Evolutionary conservation across 495 filamentous ascomycete species (phyloP).

Genomic region (Lepraria neglecta): DNA sequence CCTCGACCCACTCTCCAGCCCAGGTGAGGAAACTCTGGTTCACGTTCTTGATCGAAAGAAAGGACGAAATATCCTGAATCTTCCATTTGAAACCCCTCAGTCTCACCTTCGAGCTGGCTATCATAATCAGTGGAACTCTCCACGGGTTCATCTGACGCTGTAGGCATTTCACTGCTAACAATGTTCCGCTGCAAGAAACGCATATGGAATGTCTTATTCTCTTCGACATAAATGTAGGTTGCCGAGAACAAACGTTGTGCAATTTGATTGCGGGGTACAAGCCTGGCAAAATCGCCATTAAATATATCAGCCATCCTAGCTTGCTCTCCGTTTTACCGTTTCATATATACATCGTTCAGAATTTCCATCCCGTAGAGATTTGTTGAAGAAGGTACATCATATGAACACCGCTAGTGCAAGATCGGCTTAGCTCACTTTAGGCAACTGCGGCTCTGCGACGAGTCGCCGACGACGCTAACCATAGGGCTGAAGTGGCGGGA

Average conservation of each 20-base stretch:
- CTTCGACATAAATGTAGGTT: conserved; percentile 13
- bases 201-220: conserved; percentile 17
- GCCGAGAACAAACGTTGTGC: conserved; percentile 13
- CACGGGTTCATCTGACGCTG: conserved; percentile 6
- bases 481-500: conserved; percentile 5
- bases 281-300: conserved; percentile 17
- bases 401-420: conserved; percentile 1
- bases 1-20: conserved; percentile 19
- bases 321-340: background rate
- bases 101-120: conserved; percentile 1
- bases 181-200: conserved; percentile 6
- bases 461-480: background rate
- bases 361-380: conserved; percentile 1
- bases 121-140: conserved; percentile 14
- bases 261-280: conserved; percentile 16
- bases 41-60: conserved; percentile 14
- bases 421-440: conserved; percentile 5
- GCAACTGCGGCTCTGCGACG: background rate
- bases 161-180: conserved; percentile 1
- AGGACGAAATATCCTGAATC: conserved; percentile 12
- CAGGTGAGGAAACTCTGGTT: conserved; percentile 14
- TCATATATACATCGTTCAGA: background rate
- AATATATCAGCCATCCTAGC: conserved; percentile 6
- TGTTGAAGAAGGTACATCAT: conserved; percentile 4
- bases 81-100: conserved; percentile 2